Conservation (phyloP, 768 basidiomycete genomes). For the Tulasnella sp. region DNA sequence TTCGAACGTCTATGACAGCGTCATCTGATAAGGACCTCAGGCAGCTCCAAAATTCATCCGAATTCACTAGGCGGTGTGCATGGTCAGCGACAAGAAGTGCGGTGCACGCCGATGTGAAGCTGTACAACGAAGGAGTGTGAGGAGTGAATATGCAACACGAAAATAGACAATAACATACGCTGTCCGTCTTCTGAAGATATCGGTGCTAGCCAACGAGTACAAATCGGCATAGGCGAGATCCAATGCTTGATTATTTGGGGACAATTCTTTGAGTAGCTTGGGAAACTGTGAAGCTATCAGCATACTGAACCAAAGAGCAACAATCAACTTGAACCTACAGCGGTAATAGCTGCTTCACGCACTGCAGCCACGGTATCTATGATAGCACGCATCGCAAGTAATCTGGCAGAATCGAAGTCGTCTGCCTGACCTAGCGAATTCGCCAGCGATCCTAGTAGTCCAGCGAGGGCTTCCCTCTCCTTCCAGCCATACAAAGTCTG, state of each 20-base stretch:
- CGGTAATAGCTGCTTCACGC: slow-evolving; percentile 54
- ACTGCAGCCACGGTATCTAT: slow-evolving; percentile 77
- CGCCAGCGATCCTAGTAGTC: slow-evolving; percentile 33
- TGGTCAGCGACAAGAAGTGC: too few species aligned
- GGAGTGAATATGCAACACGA: slow-evolving; percentile 9
- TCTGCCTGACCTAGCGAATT: slow-evolving; percentile 25
- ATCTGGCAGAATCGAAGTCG: slow-evolving; percentile 36
- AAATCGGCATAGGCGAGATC: slow-evolving; percentile 35
- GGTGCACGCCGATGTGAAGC: too few species aligned
- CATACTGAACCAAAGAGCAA: too few species aligned
- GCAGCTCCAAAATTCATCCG: slow-evolving; percentile 30
- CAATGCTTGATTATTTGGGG: slow-evolving; percentile 19
- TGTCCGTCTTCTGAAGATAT: slow-evolving; percentile 45
- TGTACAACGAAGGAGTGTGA: too few species aligned
- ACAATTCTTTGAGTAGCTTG: slow-evolving; percentile 20
- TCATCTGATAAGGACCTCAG: slow-evolving; percentile 34
- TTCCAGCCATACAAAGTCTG: slow-evolving; percentile 59
- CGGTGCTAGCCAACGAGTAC: slow-evolving; percentile 22
- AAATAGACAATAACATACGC: slow-evolving; percentile 38
- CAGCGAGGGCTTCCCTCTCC: slow-evolving; percentile 57
- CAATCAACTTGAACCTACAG: slow-evolving; percentile 35
- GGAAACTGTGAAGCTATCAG: slow-evolving; percentile 20
- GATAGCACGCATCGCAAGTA: slow-evolving; percentile 47
- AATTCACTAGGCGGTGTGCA: too few species aligned
- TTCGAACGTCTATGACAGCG: slow-evolving; percentile 67